Percentiles rank a stretch among this genome's conserved stretches.
Evolutionary conservation across 257 asterid species (phyloP).

Genomic region (Lantana camara): DNA sequence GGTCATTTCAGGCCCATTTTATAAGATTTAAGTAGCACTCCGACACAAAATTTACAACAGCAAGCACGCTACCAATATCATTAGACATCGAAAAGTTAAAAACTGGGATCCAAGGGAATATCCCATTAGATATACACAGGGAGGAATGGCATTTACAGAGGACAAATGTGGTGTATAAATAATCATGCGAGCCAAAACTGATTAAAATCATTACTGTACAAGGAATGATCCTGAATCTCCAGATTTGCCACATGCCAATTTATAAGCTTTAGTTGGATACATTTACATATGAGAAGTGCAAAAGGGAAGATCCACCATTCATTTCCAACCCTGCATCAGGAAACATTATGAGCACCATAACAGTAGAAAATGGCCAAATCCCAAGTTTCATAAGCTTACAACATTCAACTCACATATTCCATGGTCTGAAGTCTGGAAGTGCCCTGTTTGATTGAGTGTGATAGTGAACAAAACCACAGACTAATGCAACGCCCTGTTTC

Average conservation of each 20-base stretch:
- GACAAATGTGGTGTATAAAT: too few relatives aligned
- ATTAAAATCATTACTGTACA: neutral
- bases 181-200: neutral
- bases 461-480: neutral
- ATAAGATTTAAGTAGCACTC: neutral
- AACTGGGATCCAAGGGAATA: neutral
- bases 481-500: neutral
- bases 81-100: neutral
- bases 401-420: neutral
- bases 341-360: neutral
- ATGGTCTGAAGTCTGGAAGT: neutral
- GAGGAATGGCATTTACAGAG: neutral
- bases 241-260: neutral
- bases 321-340: neutral
- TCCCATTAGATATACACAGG: neutral
- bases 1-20: neutral
- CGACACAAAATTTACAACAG: neutral
- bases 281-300: neutral
- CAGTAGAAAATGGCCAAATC: neutral
- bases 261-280: neutral
- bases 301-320: neutral
- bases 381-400: neutral
- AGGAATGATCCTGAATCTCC: neutral
- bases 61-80: neutral
- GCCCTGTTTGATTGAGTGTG: neutral